Conservation (phyloP, 78 protist species). For the Paulinella micropora region DNA sequence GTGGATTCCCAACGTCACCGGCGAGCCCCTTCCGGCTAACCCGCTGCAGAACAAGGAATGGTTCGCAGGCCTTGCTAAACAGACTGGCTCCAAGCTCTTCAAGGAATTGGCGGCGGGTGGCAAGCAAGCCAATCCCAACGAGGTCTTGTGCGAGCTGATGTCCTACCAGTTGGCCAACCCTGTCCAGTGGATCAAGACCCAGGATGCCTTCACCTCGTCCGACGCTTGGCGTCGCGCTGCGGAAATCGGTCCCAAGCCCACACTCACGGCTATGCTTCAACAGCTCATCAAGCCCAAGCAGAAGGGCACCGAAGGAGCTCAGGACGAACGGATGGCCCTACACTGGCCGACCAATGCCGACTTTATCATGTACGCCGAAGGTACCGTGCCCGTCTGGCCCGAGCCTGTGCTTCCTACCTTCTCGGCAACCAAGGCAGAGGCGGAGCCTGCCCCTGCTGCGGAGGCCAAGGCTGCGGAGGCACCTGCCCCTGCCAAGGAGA, state of each 20-base stretch:
- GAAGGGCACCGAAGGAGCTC: slow-evolving; percentile 19
- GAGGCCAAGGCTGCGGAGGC: neutral
- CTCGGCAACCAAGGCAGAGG: neutral
- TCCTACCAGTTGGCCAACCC: slow-evolving; percentile 61
- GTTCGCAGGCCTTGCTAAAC: neutral
- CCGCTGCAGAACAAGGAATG: too few relatives aligned
- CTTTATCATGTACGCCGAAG: slow-evolving; percentile 8
- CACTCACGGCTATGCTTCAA: slow-evolving; percentile 30
- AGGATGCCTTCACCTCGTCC: slow-evolving; percentile 16
- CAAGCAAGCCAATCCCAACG: too few relatives aligned
- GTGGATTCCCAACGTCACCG: slow-evolving; percentile 43
- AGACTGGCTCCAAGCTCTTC: neutral
- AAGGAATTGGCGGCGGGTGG: too few relatives aligned
- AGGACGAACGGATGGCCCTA: slow-evolving; percentile 11
- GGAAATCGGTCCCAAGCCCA: slow-evolving; percentile 52
- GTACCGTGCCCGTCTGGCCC: too few relatives aligned
- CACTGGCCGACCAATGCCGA: neutral
- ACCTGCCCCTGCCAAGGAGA: neutral
- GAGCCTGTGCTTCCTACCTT: too few relatives aligned
- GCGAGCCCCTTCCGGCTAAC: slow-evolving; percentile 17
- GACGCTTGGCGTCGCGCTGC: slow-evolving; percentile 27
- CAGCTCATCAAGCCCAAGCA: neutral
- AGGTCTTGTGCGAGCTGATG: slow-evolving; percentile 42
- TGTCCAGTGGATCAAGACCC: slow-evolving; percentile 59
- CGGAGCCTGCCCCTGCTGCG: neutral